Percentiles rank a stretch among this genome's conserved stretches.
phyloP scores from a whole-genome alignment of 805 yeast genomes.

The Cyberlindnera misumaiensis region DNA sequence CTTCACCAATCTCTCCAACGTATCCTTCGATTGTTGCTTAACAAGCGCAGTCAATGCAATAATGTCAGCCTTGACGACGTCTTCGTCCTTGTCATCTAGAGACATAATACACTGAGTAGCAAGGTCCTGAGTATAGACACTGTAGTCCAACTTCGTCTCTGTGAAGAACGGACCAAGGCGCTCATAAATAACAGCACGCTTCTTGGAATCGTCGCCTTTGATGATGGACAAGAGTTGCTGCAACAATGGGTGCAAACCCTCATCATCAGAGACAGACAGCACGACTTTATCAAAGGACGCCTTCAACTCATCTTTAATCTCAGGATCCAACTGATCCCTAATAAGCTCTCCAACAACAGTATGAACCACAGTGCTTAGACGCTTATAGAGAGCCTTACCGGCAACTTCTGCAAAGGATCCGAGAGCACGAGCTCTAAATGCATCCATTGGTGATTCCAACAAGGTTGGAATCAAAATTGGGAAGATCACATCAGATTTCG shows the following conservation, averaged over 20 bases:
- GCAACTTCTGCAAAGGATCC: constrained; percentile 88
- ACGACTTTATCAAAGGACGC: constrained; percentile 63
- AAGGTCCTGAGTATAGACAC: constrained; percentile 69
- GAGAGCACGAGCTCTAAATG: constrained; percentile 79
- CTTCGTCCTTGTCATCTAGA: constrained; percentile 61
- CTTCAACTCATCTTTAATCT: constrained; percentile 34
- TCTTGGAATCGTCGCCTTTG: constrained; percentile 64
- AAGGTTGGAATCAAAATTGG: constrained; percentile 87
- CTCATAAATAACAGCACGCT: constrained; percentile 55
- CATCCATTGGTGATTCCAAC: constrained; percentile 72
- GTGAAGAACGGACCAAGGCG: constrained; percentile 70
- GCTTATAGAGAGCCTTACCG: constrained; percentile 69
- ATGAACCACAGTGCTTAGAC: constrained; percentile 67
- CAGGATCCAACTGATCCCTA: constrained; percentile 30
- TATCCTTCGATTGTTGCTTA: constrained; percentile 66
- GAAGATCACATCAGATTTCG: constrained; percentile 86
- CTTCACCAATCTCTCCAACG: constrained; percentile 66
- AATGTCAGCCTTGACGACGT: constrained; percentile 59
- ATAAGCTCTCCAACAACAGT: constrained; percentile 59
- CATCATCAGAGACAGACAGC: constrained; percentile 64
- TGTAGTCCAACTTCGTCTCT: constrained; percentile 59
- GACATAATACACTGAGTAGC: constrained; percentile 61
- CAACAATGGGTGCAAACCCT: constrained; percentile 78
- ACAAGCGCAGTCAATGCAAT: constrained; percentile 61
- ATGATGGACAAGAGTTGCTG: constrained; percentile 72